Conservation (phyloP, 2,329 filamentous ascomycete genomes). For the Pseudogymnoascus sp. region DNA sequence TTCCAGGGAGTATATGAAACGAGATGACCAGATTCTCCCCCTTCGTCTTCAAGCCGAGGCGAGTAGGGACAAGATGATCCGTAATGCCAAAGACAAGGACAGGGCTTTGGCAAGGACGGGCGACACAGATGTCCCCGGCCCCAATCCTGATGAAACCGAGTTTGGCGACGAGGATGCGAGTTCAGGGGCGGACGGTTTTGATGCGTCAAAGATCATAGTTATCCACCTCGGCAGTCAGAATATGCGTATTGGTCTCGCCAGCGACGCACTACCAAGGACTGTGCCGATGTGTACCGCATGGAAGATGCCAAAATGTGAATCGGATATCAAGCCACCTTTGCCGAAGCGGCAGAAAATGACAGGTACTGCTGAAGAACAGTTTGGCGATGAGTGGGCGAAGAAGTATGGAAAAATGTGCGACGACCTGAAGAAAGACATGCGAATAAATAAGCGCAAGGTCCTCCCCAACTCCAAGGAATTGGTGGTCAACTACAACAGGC, state of each 20-base stretch:
- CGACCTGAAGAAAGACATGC: constrained; percentile 85
- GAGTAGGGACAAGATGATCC: constrained; percentile 72
- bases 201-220: constrained; percentile 85
- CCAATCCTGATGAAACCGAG: constrained; percentile 47
- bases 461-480: constrained; percentile 96
- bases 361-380: constrained; percentile 63
- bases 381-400: constrained; percentile 72
- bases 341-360: constrained; percentile 60
- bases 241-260: constrained; percentile 87
- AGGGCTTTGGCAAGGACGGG: constrained; percentile 71
- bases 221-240: constrained; percentile 96
- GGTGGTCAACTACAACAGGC: constrained; percentile 87
- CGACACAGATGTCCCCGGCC: constrained; percentile 55
- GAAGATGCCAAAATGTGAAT: constrained; percentile 69
- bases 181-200: constrained; percentile 51
- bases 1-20: constrained; percentile 87
- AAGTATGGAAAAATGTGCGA: constrained; percentile 75
- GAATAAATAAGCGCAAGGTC: constrained; percentile 87
- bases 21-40: constrained; percentile 91
- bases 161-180: constrained; percentile 42
- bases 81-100: constrained; percentile 80
- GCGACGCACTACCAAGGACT: constrained; percentile 87
- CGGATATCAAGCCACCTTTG: constrained; percentile 71
- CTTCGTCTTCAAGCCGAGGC: constrained; percentile 84
- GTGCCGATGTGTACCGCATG: constrained; percentile 88